Evolutionary conservation across 1,139 yeast species (phyloP).

Genomic region (Kodamaea derodonti): DNA sequence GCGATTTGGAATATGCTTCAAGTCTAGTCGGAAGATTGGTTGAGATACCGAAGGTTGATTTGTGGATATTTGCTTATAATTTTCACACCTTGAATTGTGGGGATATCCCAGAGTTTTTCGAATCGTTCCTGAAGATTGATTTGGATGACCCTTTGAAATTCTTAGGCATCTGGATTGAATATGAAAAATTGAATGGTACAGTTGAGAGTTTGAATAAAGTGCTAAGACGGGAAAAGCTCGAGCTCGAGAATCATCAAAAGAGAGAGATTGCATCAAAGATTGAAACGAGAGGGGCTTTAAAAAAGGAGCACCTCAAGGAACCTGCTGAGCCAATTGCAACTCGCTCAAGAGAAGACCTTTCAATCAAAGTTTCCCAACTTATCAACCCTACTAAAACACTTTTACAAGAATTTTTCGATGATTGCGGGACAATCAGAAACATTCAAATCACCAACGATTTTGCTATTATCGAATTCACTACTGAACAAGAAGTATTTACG

Average conservation of each 20-base stretch:
- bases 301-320: background rate
- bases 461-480: constrained; percentile 50
- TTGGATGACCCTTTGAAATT: constrained; percentile 53
- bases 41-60: constrained; percentile 34
- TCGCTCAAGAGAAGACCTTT: constrained; percentile 56
- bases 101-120: constrained; percentile 14
- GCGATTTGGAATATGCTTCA: constrained; percentile 24
- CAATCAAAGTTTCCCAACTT: constrained; percentile 46
- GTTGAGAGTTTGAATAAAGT: constrained; percentile 5
- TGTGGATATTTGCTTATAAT: constrained; percentile 46
- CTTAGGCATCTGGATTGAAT: constrained; percentile 43
- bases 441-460: constrained; percentile 27
- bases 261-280: background rate
- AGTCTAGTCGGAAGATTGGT: constrained; percentile 22
- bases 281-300: background rate
- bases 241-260: background rate
- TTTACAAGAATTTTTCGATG: constrained; percentile 45
- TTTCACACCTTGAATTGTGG: constrained; percentile 25
- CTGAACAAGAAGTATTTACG: constrained; percentile 47
- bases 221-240: background rate
- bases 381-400: constrained; percentile 27
- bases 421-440: constrained; percentile 51
- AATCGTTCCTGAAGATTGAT: constrained; percentile 12
- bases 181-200: constrained; percentile 35
- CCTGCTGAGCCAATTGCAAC: constrained; percentile 1